Evolutionary conservation across 202 grass and related monocot species (phyloP).

Genomic region (Miscanthus sacchariflorus): DNA sequence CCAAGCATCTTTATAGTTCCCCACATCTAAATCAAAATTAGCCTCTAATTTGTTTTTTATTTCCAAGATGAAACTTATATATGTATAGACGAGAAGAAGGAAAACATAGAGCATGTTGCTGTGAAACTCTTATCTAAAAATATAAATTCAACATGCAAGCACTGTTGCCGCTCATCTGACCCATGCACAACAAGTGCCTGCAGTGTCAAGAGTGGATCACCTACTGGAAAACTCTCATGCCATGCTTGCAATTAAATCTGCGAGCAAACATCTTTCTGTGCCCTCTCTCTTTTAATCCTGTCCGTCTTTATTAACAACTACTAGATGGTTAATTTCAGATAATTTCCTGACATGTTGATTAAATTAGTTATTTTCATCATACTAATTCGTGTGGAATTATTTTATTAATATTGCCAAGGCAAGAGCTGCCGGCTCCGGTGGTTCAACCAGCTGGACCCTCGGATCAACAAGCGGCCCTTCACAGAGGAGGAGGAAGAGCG

Average conservation of each 20-base stretch:
- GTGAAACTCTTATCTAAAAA: background rate
- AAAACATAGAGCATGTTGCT: background rate
- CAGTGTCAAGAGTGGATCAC: conserved; percentile 67
- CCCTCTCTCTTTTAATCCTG: conserved; percentile 29
- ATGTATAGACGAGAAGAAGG: background rate
- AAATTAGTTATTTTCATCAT: background rate
- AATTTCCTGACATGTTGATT: background rate
- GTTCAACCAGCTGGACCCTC: conserved; percentile 99
- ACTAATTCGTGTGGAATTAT: conserved; percentile 25
- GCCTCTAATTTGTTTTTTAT: background rate
- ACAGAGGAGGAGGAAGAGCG: conserved; percentile 89
- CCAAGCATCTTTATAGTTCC: background rate
- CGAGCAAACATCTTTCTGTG: conserved; percentile 39
- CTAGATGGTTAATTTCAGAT: background rate
- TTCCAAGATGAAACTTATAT: background rate
- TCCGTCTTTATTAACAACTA: background rate
- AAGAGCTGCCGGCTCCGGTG: conserved; percentile 99
- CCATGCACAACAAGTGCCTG: conserved; percentile 21
- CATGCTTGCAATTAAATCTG: conserved; percentile 33
- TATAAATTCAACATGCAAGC: conserved; percentile 12
- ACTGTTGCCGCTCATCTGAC: conserved; percentile 36
- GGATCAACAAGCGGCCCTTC: conserved; percentile 99
- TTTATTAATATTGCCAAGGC: conserved; percentile 35
- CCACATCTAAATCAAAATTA: background rate
- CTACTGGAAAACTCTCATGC: conserved; percentile 27